These are phyloP conservation scores for Asterochloris sp. DNA, from an alignment of 139 green algal genomes.

Conservation along the genomic window DNA sequence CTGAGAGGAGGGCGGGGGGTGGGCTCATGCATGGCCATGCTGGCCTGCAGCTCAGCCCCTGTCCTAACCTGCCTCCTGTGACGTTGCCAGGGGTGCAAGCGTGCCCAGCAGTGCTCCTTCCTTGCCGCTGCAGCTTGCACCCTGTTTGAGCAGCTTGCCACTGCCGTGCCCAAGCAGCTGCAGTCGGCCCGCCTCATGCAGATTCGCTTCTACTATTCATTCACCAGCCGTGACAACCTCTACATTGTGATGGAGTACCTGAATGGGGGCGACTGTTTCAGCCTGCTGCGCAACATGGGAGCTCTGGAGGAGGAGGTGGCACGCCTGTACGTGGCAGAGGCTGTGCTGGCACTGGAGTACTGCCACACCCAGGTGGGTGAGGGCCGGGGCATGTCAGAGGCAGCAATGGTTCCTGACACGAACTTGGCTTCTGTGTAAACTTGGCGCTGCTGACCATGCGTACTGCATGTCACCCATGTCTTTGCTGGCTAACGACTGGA, in stretches of 20 bases:
- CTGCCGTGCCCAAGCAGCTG: too few relatives aligned
- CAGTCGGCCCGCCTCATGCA: not conserved
- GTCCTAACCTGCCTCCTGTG: too few relatives aligned
- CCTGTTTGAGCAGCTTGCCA: too few relatives aligned
- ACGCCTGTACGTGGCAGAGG: slow-evolving; percentile 85
- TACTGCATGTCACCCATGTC: not conserved
- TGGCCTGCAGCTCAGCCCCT: too few relatives aligned
- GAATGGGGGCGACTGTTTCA: slow-evolving; percentile 82
- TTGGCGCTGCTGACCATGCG: too few relatives aligned
- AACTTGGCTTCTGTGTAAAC: too few relatives aligned
- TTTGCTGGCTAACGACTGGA: not conserved
- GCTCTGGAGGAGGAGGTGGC: slow-evolving; percentile 81
- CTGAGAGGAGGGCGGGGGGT: too few relatives aligned
- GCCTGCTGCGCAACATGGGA: slow-evolving; percentile 75
- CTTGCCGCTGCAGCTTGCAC: too few relatives aligned
- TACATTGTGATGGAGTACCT: slow-evolving; percentile 99
- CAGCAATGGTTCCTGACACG: too few relatives aligned
- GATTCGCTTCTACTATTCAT: slow-evolving; percentile 90
- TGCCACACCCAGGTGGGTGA: slow-evolving; percentile 73
- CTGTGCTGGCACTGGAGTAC: slow-evolving; percentile 93
- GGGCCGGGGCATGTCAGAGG: too few relatives aligned
- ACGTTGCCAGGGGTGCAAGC: not conserved
- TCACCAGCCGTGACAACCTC: slow-evolving; percentile 86
- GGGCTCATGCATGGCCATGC: too few relatives aligned
- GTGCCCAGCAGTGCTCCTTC: too few relatives aligned